Conservation (phyloP, 305 asterid genomes). For the Rubia balearica region DNA sequence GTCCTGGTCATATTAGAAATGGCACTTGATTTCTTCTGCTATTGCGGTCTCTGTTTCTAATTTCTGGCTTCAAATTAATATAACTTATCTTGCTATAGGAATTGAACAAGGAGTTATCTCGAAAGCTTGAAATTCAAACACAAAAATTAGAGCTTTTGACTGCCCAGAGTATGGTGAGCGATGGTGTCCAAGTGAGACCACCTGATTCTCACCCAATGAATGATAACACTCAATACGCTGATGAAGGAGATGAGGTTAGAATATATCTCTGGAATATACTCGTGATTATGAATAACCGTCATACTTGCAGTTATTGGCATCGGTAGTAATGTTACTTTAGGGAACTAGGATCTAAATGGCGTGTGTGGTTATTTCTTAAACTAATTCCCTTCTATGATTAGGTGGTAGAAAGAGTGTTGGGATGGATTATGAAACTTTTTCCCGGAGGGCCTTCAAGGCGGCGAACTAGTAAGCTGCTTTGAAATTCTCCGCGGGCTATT, state of each 20-base stretch:
- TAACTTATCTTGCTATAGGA: slow-evolving; percentile 39
- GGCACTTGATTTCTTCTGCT: neutral
- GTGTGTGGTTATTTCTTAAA: neutral
- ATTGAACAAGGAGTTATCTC: slow-evolving; percentile 69
- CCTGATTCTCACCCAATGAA: slow-evolving; percentile 34
- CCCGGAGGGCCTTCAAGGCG: slow-evolving; percentile 95
- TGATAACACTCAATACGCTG: slow-evolving; percentile 61
- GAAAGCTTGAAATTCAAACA: slow-evolving; percentile 93
- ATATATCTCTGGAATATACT: neutral
- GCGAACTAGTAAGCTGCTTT: slow-evolving; percentile 70
- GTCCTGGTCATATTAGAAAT: neutral
- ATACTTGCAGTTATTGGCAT: neutral
- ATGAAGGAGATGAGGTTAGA: slow-evolving; percentile 99
- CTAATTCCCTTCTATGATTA: slow-evolving; percentile 17
- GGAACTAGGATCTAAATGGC: too few relatives aligned
- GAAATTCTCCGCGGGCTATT: slow-evolving; percentile 18
- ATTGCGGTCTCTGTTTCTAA: neutral
- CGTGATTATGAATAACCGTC: neutral
- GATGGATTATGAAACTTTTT: slow-evolving; percentile 97
- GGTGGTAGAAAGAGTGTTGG: slow-evolving; percentile 96
- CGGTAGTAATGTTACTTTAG: neutral
- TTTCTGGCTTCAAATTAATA: neutral
- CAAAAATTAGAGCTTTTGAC: slow-evolving; percentile 92
- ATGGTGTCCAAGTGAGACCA: slow-evolving; percentile 48
- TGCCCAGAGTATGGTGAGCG: slow-evolving; percentile 76